Conservation (phyloP, 1,139 yeast genomes). For the Kodamaea sp. region DNA sequence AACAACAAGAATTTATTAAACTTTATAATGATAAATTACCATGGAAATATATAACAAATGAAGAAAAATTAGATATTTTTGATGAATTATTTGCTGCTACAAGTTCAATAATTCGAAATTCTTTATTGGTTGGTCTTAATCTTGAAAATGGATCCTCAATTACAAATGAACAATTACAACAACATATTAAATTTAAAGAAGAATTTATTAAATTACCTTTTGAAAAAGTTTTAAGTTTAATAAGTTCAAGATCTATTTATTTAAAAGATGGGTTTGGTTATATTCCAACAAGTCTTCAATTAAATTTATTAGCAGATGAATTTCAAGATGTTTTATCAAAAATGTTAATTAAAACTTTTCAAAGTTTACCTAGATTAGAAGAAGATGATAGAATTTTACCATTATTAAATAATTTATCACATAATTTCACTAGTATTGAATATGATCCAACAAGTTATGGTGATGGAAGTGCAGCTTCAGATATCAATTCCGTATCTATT, state of each 20-base stretch:
- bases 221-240: constrained; percentile 74
- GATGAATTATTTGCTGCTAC: constrained; percentile 55
- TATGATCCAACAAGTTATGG: constrained; percentile 35
- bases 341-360: constrained; percentile 66
- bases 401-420: constrained; percentile 70
- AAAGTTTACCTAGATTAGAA: constrained; percentile 77
- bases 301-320: constrained; percentile 64
- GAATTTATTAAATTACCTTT: constrained; percentile 79
- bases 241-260: constrained; percentile 66
- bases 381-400: constrained; percentile 91
- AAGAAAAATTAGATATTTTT: constrained; percentile 54
- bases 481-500: constrained; percentile 63
- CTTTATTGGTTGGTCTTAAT: constrained; percentile 25
- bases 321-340: constrained; percentile 52
- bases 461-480: constrained; percentile 37
- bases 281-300: constrained; percentile 78
- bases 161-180: constrained; percentile 41
- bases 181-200: constrained; percentile 47
- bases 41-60: constrained; percentile 65
- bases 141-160: constrained; percentile 27
- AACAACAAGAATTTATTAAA: constrained; percentile 66
- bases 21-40: constrained; percentile 51
- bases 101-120: constrained; percentile 31
- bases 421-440: constrained; percentile 64
- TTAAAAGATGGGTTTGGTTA: constrained; percentile 71